phyloP scores from a whole-genome alignment of 2,329 filamentous ascomycete genomes.

The Aspergillus sp. region DNA sequence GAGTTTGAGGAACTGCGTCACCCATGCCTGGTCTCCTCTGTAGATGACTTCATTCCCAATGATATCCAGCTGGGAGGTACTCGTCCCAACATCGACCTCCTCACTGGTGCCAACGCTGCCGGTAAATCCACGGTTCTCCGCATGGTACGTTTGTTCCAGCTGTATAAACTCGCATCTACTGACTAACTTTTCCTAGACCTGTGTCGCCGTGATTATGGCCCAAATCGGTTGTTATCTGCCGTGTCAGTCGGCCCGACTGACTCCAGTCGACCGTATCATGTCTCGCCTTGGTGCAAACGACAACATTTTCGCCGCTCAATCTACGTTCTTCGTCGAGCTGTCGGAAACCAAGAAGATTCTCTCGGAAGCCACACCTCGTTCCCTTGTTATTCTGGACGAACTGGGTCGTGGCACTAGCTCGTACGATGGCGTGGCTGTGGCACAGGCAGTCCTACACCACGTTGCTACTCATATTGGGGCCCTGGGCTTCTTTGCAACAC shows the following conservation, averaged over 20 bases:
- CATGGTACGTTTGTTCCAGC: constrained; percentile 65
- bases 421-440: constrained; percentile 95
- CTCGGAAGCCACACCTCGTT: constrained; percentile 87
- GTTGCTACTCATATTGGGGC: constrained; percentile 91
- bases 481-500: constrained; percentile 94
- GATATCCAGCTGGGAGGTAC: constrained; percentile 83
- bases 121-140: constrained; percentile 95
- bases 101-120: constrained; percentile 95
- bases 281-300: constrained; percentile 95
- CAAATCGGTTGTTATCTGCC: constrained; percentile 94
- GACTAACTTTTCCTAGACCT: constrained; percentile 60
- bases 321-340: constrained; percentile 96
- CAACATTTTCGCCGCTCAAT: constrained; percentile 97
- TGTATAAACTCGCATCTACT: background rate
- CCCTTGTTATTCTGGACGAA: constrained; percentile 94
- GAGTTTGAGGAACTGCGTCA: constrained; percentile 91
- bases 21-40: constrained; percentile 86
- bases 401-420: constrained; percentile 91
- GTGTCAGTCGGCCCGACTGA: constrained; percentile 75
- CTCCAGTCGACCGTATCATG: constrained; percentile 96
- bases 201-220: constrained; percentile 93
- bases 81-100: constrained; percentile 77
- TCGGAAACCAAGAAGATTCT: constrained; percentile 98
- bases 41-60: constrained; percentile 95
- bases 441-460: constrained; percentile 95